These are phyloP conservation scores for Debaryomyces prosopidis DNA, from an alignment of 805 yeast species.

Conservation along the genomic window DNA sequence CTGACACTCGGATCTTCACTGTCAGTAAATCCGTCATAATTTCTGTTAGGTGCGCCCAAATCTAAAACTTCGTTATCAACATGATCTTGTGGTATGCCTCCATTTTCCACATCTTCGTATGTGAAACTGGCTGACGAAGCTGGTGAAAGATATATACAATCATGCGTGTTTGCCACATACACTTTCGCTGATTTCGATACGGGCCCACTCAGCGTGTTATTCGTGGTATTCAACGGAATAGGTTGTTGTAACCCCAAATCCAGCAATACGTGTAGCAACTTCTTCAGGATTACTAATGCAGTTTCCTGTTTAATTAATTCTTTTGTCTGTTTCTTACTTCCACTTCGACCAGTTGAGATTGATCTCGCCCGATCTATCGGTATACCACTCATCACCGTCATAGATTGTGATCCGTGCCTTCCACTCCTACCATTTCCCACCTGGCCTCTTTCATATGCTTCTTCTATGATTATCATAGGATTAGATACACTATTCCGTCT, in stretches of 20 bases:
- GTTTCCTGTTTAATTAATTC: constrained; percentile 42
- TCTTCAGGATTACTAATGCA: constrained; percentile 34
- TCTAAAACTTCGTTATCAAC: constrained; percentile 7
- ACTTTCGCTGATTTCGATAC: constrained; percentile 28
- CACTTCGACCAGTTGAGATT: constrained; percentile 16
- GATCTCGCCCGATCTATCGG: constrained; percentile 4
- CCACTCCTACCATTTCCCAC: constrained; percentile 1
- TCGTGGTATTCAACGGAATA: constrained; percentile 31
- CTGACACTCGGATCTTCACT: neutral
- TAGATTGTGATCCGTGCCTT: constrained; percentile 14
- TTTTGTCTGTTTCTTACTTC: constrained; percentile 29
- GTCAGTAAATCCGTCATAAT: neutral
- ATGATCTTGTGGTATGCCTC: constrained; percentile 21
- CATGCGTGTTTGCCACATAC: constrained; percentile 39
- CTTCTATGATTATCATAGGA: constrained; percentile 21
- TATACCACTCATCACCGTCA: constrained; percentile 7
- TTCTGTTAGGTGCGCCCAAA: neutral
- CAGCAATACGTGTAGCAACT: constrained; percentile 25
- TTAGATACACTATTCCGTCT: constrained; percentile 21
- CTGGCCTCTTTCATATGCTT: constrained; percentile 6
- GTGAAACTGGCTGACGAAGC: constrained; percentile 40
- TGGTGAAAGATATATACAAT: constrained; percentile 41
- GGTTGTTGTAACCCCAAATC: constrained; percentile 44
- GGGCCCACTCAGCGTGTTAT: constrained; percentile 21
- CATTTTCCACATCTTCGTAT: constrained; percentile 45